Evolutionary conservation across 345 rosid species (phyloP), one percentile per base, ranked within the genome.

Genomic region (Excoecaria cochinchinensis): DNA sequence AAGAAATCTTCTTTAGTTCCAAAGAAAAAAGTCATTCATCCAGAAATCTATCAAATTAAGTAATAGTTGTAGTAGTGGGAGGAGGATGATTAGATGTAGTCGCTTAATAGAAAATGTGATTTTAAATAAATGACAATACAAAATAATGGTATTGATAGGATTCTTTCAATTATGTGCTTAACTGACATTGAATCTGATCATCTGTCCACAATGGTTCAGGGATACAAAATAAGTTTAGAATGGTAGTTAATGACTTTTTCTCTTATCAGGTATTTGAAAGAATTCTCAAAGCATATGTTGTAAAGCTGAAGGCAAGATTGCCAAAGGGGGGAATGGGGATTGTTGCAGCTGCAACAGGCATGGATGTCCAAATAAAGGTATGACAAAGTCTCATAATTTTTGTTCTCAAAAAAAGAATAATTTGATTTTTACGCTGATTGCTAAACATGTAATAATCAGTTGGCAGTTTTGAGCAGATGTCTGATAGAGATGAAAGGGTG

Each of bases 311-410:
- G 87, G 84, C 81, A 53, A 95, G 89, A 84, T 89, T 95, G 73
- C 99, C 99, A 17, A 95, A 90, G 83, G 92, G 98, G 71, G 99
- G 99, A 69, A 78, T 89, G 10, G 99, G 99, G 69, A 88, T 95
- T 73, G 99, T 95, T 81, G 99, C 99, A 36, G 97, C 99, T 67
- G 99, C 99, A 63, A 95, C 99, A 10, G 98, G 99, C 73, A 90
- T 90, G 89, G 99, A 95, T 73, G 92, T 96, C 64, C 98, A 89
- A 80, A 95, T 95, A 87, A 95, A 91, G 97, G 99, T 95, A 65
- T 57, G 15, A 44, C 7, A 63, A 51, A 48, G 39, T 38, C 3
- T 55, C 15, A 17, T 46, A 38, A 63, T n/a, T 52, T 44, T 50
- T 48, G 25, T 22, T 36, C 63, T 71, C 61, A 67, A 39, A 50